Evolutionary conservation across 164 flowering plant species (phyloP).

Genomic region (Sedum album): DNA sequence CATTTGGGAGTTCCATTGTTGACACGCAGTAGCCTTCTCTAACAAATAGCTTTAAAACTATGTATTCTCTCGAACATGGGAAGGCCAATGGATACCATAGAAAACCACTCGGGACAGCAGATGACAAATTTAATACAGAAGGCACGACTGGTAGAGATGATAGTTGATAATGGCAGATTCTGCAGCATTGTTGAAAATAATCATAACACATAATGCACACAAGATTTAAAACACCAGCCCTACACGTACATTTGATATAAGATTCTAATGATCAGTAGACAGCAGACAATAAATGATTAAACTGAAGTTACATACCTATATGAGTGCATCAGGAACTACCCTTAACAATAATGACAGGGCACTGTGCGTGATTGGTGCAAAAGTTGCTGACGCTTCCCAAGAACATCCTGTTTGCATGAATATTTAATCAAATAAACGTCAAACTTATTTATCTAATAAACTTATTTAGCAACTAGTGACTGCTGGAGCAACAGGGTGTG

Average conservation of each 20-base stretch:
- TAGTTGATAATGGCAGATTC: no score
- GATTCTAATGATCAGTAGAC: neutral
- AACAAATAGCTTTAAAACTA: no score
- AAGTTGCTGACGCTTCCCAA: slow-evolving; percentile 79
- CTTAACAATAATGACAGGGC: slow-evolving; percentile 48
- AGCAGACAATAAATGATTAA: neutral
- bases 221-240: no score
- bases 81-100: no score
- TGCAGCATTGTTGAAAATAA: no score
- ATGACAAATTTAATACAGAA: no score
- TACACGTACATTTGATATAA: neutral
- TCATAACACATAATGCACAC: no score
- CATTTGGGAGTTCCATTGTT: no score
- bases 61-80: no score
- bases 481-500: neutral
- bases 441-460: neutral
- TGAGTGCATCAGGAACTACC: slow-evolving; percentile 15
- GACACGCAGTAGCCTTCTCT: no score
- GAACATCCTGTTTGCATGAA: slow-evolving; percentile 45
- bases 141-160: no score
- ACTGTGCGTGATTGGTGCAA: slow-evolving; percentile 49
- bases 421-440: neutral
- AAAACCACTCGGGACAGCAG: no score
- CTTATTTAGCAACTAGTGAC: neutral
- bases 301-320: slow-evolving; percentile 14